Evolutionary conservation across 768 basidiomycete genomes (phyloP).

Genomic region (Suillus bovinus): DNA sequence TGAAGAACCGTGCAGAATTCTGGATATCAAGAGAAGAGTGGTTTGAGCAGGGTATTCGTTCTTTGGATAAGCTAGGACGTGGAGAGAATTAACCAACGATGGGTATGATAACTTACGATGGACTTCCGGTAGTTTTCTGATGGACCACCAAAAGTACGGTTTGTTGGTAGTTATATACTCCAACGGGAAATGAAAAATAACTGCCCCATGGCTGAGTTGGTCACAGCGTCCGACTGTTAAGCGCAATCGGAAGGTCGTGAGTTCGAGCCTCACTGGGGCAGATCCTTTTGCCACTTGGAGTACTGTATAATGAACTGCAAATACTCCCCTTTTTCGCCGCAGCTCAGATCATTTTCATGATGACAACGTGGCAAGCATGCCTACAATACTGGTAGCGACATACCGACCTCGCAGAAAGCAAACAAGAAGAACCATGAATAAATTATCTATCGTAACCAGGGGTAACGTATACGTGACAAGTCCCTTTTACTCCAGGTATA

Average conservation of each 20-base stretch:
- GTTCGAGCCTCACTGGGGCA: slow-evolving; percentile 57
- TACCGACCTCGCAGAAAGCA: neutral
- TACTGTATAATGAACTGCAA: neutral
- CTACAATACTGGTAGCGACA: neutral
- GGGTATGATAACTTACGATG: slow-evolving; percentile 6
- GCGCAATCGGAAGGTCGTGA: slow-evolving; percentile 49
- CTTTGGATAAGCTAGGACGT: slow-evolving; percentile 86
- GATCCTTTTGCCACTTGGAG: slow-evolving; percentile 9
- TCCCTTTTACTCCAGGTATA: neutral
- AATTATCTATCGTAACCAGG: neutral
- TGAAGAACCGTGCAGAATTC: slow-evolving; percentile 93
- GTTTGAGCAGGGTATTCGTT: slow-evolving; percentile 83
- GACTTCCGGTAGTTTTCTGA: slow-evolving; percentile 1
- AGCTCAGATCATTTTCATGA: neutral
- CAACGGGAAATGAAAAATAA: slow-evolving; percentile 1
- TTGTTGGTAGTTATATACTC: neutral
- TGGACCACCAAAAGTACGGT: neutral
- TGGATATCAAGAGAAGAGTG: slow-evolving; percentile 96
- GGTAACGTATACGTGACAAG: neutral
- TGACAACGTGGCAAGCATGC: neutral
- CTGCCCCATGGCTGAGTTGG: slow-evolving; percentile 56
- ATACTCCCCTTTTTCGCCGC: neutral
- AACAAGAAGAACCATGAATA: neutral
- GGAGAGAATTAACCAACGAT: slow-evolving; percentile 42
- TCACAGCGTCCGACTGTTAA: slow-evolving; percentile 52